phyloP scores from a whole-genome alignment of 257 asterid species.

The Plectranthus barbatus region DNA sequence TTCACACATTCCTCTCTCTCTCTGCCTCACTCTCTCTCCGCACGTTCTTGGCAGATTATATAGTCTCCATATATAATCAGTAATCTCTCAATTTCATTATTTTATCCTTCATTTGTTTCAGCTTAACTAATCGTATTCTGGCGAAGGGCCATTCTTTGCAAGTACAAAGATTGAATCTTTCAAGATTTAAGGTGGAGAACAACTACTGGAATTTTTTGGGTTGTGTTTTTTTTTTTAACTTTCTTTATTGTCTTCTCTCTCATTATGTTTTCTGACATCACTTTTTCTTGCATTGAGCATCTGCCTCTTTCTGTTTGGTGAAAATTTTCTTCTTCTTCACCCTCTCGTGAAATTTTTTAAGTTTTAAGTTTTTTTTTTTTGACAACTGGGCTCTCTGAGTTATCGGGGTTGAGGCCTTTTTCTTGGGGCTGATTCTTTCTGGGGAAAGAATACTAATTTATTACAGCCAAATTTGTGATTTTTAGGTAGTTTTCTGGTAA shows the following conservation, averaged over 20 bases:
- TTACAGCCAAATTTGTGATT: not conserved
- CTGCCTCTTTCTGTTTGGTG: too few species aligned
- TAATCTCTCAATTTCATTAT: not conserved
- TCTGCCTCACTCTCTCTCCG: not conserved
- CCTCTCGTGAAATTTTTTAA: not conserved
- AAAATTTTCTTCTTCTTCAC: not conserved
- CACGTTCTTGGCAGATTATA: not conserved
- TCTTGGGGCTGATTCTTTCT: not conserved
- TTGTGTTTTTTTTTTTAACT: not conserved
- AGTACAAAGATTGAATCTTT: constrained; percentile 27
- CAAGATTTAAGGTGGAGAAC: constrained; percentile 9
- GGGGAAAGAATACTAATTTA: constrained; percentile 4
- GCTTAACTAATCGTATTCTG: constrained; percentile 8
- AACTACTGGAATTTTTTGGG: not conserved
- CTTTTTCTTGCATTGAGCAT: too few species aligned
- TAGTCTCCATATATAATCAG: constrained; percentile 1
- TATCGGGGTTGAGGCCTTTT: constrained; percentile 10
- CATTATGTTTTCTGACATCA: not conserved
- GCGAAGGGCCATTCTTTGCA: constrained; percentile 9
- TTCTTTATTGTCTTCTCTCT: not conserved
- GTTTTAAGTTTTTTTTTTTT: not conserved
- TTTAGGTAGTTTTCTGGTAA: not conserved
- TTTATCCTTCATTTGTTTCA: constrained; percentile 7
- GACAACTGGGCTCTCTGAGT: constrained; percentile 14
- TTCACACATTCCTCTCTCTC: not conserved